These are phyloP conservation scores for Amborella trichopoda DNA, from an alignment of 164 flowering plant species.

Conservation along the genomic window DNA sequence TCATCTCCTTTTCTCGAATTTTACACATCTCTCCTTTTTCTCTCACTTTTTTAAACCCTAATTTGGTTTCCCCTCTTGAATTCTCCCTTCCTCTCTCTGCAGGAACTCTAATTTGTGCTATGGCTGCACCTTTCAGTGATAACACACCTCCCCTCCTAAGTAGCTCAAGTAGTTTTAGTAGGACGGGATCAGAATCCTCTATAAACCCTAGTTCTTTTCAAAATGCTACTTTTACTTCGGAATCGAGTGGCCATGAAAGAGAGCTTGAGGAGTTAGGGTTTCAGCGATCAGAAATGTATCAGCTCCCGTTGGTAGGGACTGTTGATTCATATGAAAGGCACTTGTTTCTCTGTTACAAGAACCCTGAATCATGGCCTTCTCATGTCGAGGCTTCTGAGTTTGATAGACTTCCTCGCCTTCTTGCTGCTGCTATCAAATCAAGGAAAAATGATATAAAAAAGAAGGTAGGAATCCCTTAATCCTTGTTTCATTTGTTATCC, in stretches of 20 bases:
- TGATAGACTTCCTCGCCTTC: conserved; percentile 52
- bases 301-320: conserved; percentile 38
- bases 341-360: conserved; percentile 67
- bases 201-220: too few species aligned
- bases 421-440: conserved; percentile 41
- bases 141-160: conserved; percentile 3
- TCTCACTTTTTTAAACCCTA: not conserved
- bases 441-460: conserved; percentile 37
- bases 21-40: too few species aligned
- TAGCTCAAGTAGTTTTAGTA: conserved; percentile 6
- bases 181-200: too few species aligned
- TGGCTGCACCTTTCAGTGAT: conserved; percentile 4
- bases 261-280: conserved; percentile 59
- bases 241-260: conserved; percentile 5
- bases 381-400: conserved; percentile 41
- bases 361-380: conserved; percentile 53
- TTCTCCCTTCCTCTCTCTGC: not conserved
- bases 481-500: too few species aligned
- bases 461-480: too few species aligned
- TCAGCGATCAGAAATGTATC: conserved; percentile 63
- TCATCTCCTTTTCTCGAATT: too few species aligned
- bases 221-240: conserved; percentile 2
- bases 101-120: conserved; percentile 16
- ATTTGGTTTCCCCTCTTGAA: too few species aligned
- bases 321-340: conserved; percentile 69